Evolutionary conservation across 2,329 filamentous ascomycete genomes (phyloP).

Genomic region (Huntiella abstrusa): DNA sequence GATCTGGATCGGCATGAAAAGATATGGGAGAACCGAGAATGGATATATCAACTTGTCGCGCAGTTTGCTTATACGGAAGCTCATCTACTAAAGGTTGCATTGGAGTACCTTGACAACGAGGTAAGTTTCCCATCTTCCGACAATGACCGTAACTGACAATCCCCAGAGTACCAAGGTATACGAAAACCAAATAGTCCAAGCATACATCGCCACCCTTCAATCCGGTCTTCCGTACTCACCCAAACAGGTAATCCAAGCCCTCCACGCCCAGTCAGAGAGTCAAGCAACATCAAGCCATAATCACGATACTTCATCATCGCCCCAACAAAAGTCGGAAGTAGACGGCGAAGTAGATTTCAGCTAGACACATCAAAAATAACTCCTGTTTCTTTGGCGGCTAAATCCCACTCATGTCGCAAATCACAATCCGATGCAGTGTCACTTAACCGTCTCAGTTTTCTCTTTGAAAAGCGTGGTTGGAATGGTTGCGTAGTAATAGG

Average conservation of each 20-base stretch:
- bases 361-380: background rate
- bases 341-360: slow-evolving; percentile 8
- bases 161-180: background rate
- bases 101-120: slow-evolving; percentile 2
- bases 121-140: background rate
- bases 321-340: background rate
- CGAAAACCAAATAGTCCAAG: slow-evolving; percentile 2
- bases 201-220: slow-evolving; percentile 3
- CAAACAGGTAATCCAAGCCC: background rate
- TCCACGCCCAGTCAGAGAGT: background rate
- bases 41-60: slow-evolving; percentile 5
- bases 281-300: background rate
- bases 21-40: slow-evolving; percentile 6
- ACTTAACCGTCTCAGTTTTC: no score
- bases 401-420: no score
- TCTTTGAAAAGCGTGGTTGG: no score
- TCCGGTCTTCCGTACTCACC: slow-evolving; percentile 4
- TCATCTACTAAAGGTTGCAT: slow-evolving; percentile 6
- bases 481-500: no score
- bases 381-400: no score
- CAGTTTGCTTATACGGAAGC: slow-evolving; percentile 10
- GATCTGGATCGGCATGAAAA: slow-evolving; percentile 8
- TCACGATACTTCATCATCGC: background rate
- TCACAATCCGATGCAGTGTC: no score
- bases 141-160: no score